A percentile compares a stretch with the other conserved stretches of the same genome.
phyloP scores from a whole-genome alignment of 2,329 filamentous ascomycete species.

The Tolypocladium nubicola region DNA sequence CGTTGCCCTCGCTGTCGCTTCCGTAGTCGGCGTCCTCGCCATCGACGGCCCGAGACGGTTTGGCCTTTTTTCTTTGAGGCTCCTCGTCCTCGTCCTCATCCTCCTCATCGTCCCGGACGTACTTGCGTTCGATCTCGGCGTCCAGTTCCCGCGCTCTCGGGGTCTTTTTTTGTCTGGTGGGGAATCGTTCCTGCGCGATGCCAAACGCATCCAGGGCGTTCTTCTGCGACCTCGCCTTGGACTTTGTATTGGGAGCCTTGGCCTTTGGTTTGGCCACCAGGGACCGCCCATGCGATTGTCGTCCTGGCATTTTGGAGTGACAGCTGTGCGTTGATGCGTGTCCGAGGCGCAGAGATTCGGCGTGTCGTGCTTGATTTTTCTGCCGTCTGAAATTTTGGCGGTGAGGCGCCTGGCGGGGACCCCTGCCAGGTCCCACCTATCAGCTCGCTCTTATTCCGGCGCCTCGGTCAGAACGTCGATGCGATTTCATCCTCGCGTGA shows the following conservation, averaged over 20 bases:
- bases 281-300: slow-evolving; percentile 47
- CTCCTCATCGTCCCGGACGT: slow-evolving; percentile 31
- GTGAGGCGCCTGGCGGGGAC: slow-evolving; percentile 18
- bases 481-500: not conserved
- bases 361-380: slow-evolving; percentile 11
- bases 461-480: not conserved
- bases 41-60: slow-evolving; percentile 28
- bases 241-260: slow-evolving; percentile 26
- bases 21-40: slow-evolving; percentile 58
- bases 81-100: slow-evolving; percentile 38
- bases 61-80: slow-evolving; percentile 28
- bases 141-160: slow-evolving; percentile 42
- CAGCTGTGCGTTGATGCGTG: not conserved
- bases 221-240: slow-evolving; percentile 36
- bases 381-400: slow-evolving; percentile 20
- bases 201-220: slow-evolving; percentile 48
- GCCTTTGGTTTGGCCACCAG: slow-evolving; percentile 28
- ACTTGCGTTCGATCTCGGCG: slow-evolving; percentile 33
- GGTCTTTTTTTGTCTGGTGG: slow-evolving; percentile 34
- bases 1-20: slow-evolving; percentile 76
- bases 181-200: slow-evolving; percentile 42
- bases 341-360: not conserved
- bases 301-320: slow-evolving; percentile 38
- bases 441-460: slow-evolving; percentile 12
- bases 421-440: slow-evolving; percentile 17